These are phyloP conservation scores for Cronartium ribicola DNA, from an alignment of 1,284 basidiomycete species.

Conservation along the genomic window DNA sequence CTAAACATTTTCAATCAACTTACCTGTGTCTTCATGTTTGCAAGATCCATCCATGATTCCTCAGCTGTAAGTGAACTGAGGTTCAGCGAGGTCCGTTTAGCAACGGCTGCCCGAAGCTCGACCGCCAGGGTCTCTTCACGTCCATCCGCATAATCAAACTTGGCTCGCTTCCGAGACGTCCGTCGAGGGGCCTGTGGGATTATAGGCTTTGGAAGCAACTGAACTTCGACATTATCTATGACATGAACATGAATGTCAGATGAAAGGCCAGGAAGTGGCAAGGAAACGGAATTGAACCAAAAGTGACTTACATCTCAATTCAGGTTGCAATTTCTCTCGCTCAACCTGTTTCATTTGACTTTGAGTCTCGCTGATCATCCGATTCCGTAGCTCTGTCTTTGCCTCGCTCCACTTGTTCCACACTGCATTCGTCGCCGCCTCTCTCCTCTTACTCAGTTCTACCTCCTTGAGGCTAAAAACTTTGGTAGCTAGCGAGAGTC, in stretches of 20 bases:
- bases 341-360: slow-evolving; percentile 36
- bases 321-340: slow-evolving; percentile 35
- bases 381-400: slow-evolving; percentile 32
- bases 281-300: neutral
- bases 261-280: neutral
- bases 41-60: slow-evolving; percentile 38
- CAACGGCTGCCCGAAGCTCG: slow-evolving; percentile 27
- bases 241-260: neutral
- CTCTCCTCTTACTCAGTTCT: slow-evolving; percentile 36
- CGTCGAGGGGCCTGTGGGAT: slow-evolving; percentile 21
- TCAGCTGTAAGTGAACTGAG: slow-evolving; percentile 28
- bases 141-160: slow-evolving; percentile 22
- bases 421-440: slow-evolving; percentile 37
- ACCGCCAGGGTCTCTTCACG: slow-evolving; percentile 33
- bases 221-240: slow-evolving; percentile 42
- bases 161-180: slow-evolving; percentile 30
- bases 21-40: slow-evolving; percentile 39
- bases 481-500: slow-evolving; percentile 35
- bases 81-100: slow-evolving; percentile 31
- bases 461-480: slow-evolving; percentile 39
- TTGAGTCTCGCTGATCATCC: slow-evolving; percentile 27
- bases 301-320: slow-evolving; percentile 32
- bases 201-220: slow-evolving; percentile 34
- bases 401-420: slow-evolving; percentile 41
- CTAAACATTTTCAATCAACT: slow-evolving; percentile 10